These are phyloP conservation scores for Aspergillus sp. DNA, from an alignment of 2,329 filamentous ascomycete species.

Conservation along the genomic window DNA sequence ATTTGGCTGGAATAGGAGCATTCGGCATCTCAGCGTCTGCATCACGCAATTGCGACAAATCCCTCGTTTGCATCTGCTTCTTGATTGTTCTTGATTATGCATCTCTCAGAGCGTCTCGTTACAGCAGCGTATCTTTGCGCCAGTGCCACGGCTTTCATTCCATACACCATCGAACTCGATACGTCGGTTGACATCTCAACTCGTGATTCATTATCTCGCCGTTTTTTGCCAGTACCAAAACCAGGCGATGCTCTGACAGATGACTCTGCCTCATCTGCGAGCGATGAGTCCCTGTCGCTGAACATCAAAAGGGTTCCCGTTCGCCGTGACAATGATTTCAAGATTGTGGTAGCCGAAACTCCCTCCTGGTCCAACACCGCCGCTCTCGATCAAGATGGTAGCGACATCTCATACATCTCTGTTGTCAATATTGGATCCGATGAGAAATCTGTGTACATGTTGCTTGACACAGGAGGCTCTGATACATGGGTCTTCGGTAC, in stretches of 20 bases:
- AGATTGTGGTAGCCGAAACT: slow-evolving; percentile 43
- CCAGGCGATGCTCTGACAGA: slow-evolving; percentile 22
- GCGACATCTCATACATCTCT: slow-evolving; percentile 58
- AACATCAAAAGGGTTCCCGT: slow-evolving; percentile 42
- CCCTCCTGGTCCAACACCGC: slow-evolving; percentile 50
- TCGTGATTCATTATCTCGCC: slow-evolving; percentile 21
- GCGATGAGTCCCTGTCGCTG: slow-evolving; percentile 30
- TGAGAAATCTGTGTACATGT: slow-evolving; percentile 54
- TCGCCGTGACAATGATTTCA: slow-evolving; percentile 53
- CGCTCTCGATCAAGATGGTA: slow-evolving; percentile 56
- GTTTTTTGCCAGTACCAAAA: slow-evolving; percentile 38
- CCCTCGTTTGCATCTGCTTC: not conserved
- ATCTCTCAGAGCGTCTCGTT: slow-evolving; percentile 40
- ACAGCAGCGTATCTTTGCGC: slow-evolving; percentile 34
- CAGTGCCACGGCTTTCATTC: slow-evolving; percentile 47
- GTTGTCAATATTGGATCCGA: slow-evolving; percentile 53
- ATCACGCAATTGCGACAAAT: not conserved
- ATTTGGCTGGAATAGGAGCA: not conserved
- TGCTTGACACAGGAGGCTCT: slow-evolving; percentile 58
- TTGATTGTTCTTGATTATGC: slow-evolving; percentile 34
- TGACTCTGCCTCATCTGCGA: slow-evolving; percentile 17
- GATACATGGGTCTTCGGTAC: slow-evolving; percentile 84
- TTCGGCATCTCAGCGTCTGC: not conserved
- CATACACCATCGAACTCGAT: slow-evolving; percentile 36
- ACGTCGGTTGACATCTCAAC: slow-evolving; percentile 19